Conservation (phyloP, 345 rosid genomes). For the Camelina laxa region DNA sequence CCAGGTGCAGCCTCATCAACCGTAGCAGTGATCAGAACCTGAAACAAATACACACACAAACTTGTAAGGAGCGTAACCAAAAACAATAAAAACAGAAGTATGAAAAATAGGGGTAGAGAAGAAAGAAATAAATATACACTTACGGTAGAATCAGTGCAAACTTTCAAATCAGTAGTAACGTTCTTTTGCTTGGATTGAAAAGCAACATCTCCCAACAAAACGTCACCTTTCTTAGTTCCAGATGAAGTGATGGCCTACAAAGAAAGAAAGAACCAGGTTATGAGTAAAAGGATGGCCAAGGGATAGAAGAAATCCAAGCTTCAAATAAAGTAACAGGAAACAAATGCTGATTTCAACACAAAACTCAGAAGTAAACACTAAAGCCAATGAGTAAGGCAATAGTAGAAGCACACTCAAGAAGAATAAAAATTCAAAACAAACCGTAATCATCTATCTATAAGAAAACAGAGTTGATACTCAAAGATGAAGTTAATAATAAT, state of each 20-base stretch:
- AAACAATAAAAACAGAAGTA: not conserved
- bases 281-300: not conserved
- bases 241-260: slow-evolving; percentile 72
- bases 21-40: slow-evolving; percentile 81
- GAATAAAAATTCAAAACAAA: not conserved
- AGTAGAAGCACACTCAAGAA: not conserved
- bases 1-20: slow-evolving; percentile 93
- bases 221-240: slow-evolving; percentile 80
- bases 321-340: too few relatives aligned
- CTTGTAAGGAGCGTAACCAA: not conserved
- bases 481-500: not conserved
- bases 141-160: slow-evolving; percentile 78
- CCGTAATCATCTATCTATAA: not conserved
- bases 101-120: not conserved
- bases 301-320: not conserved
- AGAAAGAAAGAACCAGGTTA: not conserved
- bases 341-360: not conserved
- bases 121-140: slow-evolving; percentile 25
- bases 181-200: slow-evolving; percentile 86
- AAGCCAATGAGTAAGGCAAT: not conserved
- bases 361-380: not conserved
- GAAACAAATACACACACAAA: slow-evolving; percentile 26
- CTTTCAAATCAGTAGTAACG: slow-evolving; percentile 79
- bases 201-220: slow-evolving; percentile 76
- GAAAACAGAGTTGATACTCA: not conserved